Conservation (phyloP, 176 grass and related monocot species). For the Musa acuminata region DNA sequence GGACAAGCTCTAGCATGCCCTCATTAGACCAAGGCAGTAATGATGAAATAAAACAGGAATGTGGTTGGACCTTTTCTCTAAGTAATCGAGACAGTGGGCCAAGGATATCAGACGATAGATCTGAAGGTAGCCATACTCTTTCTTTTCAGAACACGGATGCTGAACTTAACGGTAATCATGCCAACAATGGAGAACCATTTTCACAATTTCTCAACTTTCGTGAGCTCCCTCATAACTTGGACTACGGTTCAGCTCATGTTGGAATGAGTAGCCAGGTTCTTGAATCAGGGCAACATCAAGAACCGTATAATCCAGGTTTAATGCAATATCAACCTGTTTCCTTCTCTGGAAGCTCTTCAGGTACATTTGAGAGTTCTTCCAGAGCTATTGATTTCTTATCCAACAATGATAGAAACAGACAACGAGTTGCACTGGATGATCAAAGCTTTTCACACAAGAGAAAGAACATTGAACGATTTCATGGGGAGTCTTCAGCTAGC, state of each 20-base stretch:
- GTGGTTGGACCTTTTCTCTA: not conserved
- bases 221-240: not conserved
- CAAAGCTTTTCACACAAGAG: slow-evolving; percentile 11
- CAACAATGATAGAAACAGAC: slow-evolving; percentile 2
- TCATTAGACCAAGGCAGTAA: not conserved
- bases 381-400: slow-evolving; percentile 7
- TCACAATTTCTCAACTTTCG: not conserved
- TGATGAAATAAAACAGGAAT: not conserved
- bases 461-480: slow-evolving; percentile 17
- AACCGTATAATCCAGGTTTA: slow-evolving; percentile 1
- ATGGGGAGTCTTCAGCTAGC: slow-evolving; percentile 16
- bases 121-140: slow-evolving; percentile 9
- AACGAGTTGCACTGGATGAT: not conserved
- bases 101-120: not conserved
- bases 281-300: not conserved
- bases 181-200: slow-evolving; percentile 3
- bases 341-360: slow-evolving; percentile 9
- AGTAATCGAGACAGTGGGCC: slow-evolving; percentile 4
- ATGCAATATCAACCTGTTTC: not conserved
- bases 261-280: slow-evolving; percentile 5
- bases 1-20: not conserved
- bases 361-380: slow-evolving; percentile 10
- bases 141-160: slow-evolving; percentile 2
- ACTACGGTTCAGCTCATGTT: not conserved
- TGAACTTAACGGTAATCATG: slow-evolving; percentile 1